Evolutionary conservation across 2,329 filamentous ascomycete species (phyloP), one percentile per base, ranked within the genome.

Genomic region (Xylariaceae sp.): DNA sequence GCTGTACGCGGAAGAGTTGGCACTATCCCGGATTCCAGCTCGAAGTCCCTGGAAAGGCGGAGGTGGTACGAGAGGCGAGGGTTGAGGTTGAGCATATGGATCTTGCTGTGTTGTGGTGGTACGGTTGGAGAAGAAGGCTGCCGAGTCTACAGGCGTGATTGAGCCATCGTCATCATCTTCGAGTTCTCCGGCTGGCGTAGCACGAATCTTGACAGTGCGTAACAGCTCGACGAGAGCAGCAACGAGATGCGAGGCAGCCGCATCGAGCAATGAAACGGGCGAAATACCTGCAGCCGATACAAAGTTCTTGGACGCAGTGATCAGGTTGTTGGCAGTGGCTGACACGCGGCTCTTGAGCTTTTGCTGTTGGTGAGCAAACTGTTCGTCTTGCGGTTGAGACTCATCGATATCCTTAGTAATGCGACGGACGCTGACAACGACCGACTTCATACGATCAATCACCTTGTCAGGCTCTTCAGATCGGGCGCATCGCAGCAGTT

Each of bases 281-380:
- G 89, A 91, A 24, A 98, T 78, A 22, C 93, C 93, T 16, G 80
- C 82, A 1, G 89, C 83, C 9, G 80, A 77, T 26, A 87, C 84
- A 63, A 93, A 95, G 59, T 95, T 95, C 69, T 94, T 95, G 26
- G 88, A 85, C 1, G 91, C 89, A 2, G 91, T 97, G 56, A 97
- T 96, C 43, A 98, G 73, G 58, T 91, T 93, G 71, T 97, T 97
- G 37, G 93, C 90, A 1, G 91, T 95, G 2, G 85, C 85, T n/a
- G 89, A 94, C 3, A 97, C 85, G 44, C 85, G 84, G 37, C 79
- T 77, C 65, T 88, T 94, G 46, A 94, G 74, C 62, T 84, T 89
- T 19, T 73, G 69, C 50, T 81, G 80, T 48, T 83, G 71, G 49
- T 80, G 76, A 29, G 68, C 63, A 19, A 72, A 48, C 13, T 78